Conservation (phyloP, 164 flowering plant genomes). For the Macadamia tetraphylla region DNA sequence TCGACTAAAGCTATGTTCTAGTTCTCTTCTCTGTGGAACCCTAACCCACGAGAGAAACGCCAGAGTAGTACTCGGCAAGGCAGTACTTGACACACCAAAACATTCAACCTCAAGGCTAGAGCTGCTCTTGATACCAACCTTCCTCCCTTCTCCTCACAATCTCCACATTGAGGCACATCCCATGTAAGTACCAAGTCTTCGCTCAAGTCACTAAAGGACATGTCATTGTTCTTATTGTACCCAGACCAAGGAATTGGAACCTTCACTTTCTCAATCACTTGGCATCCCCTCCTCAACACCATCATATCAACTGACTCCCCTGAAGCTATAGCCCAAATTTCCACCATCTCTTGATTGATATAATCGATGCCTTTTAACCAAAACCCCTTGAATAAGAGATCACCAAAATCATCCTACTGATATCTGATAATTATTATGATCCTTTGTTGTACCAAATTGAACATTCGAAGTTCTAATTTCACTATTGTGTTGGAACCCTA, state of each 20-base stretch:
- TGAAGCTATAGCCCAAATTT: slow-evolving; percentile 33
- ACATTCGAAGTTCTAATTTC: too few relatives aligned
- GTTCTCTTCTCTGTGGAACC: too few relatives aligned
- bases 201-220: slow-evolving; percentile 13
- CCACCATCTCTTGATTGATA: slow-evolving; percentile 22
- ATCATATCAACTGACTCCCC: slow-evolving; percentile 6
- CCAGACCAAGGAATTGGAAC: slow-evolving; percentile 32
- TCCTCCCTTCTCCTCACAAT: slow-evolving; percentile 29
- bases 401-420: slow-evolving; percentile 14
- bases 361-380: slow-evolving; percentile 41
- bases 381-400: slow-evolving; percentile 37
- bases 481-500: too few relatives aligned
- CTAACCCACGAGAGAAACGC: too few relatives aligned
- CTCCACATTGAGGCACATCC: slow-evolving; percentile 29
- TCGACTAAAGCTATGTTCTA: too few relatives aligned
- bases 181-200: slow-evolving; percentile 24
- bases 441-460: too few relatives aligned
- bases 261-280: slow-evolving; percentile 13
- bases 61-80: too few relatives aligned
- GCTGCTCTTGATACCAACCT: slow-evolving; percentile 17
- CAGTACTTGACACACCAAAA: slow-evolving; percentile 3
- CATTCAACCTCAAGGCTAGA: slow-evolving; percentile 19
- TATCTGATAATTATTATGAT: too few relatives aligned
- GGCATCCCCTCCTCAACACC: slow-evolving; percentile 17
- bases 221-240: neutral